Percentiles rank a stretch among this genome's conserved stretches.
Conservation (phyloP, 495 filamentous ascomycete species). For the Xylona heveae region DNA sequence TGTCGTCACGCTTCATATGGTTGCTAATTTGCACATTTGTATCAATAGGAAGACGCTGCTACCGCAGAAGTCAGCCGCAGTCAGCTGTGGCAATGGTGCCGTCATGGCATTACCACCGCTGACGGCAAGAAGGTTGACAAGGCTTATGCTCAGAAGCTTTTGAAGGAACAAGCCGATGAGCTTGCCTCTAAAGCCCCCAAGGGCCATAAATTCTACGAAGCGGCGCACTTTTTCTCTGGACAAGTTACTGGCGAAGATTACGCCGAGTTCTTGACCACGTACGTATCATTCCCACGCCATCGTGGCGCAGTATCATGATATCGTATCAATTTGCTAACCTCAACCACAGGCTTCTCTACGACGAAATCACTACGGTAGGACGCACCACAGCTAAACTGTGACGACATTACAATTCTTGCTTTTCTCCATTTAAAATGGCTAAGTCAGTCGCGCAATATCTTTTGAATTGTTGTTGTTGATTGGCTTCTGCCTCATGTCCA, state of each 20-base stretch:
- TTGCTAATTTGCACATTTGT: constrained; percentile 1
- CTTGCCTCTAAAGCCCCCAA: constrained; percentile 55
- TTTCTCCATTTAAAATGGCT: too few relatives aligned
- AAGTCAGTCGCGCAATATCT: too few relatives aligned
- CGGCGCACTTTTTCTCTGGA: constrained; percentile 73
- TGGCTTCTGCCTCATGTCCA: too few relatives aligned
- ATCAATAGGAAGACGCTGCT: constrained; percentile 62
- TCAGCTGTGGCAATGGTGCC: constrained; percentile 92
- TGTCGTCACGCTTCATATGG: too few relatives aligned
- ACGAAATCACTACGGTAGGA: constrained; percentile 82
- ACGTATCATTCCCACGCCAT: constrained; percentile 14
- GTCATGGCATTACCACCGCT: constrained; percentile 62
- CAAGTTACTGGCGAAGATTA: constrained; percentile 97
- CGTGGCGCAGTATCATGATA: constrained; percentile 2
- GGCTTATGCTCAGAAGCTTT: constrained; percentile 63
- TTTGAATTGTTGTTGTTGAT: too few relatives aligned
- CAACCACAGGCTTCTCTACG: constrained; percentile 52
- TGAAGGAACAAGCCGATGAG: constrained; percentile 67
- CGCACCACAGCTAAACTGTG: constrained; percentile 59
- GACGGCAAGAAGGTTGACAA: constrained; percentile 92
- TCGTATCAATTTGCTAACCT: constrained; percentile 6
- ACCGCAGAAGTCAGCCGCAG: constrained; percentile 86
- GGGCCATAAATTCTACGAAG: constrained; percentile 83
- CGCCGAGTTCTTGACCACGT: constrained; percentile 86
- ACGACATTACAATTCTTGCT: too few relatives aligned